Conservation (phyloP, 75 land plant genomes). For the Sequoia sempervirens region DNA sequence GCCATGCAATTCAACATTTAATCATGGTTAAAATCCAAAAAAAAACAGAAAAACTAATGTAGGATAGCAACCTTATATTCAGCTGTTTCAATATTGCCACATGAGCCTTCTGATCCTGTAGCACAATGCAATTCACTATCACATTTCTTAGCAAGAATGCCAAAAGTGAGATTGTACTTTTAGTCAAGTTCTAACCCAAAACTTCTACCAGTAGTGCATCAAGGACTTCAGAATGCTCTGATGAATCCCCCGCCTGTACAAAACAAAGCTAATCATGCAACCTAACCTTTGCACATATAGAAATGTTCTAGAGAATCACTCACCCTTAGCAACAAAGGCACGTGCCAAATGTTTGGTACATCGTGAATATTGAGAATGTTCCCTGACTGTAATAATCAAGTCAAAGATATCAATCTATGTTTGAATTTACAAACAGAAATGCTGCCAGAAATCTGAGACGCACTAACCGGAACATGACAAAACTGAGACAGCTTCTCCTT, state of each 20-base stretch:
- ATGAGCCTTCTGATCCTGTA: constrained; percentile 83
- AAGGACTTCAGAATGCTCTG: background rate
- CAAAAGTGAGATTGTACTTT: background rate
- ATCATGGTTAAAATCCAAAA: background rate
- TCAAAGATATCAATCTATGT: background rate
- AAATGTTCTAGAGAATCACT: constrained; percentile 18
- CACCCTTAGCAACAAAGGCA: constrained; percentile 84
- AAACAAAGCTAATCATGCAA: background rate
- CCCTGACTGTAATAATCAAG: constrained; percentile 39
- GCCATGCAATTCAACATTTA: background rate
- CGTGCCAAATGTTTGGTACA: constrained; percentile 96
- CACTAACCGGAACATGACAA: constrained; percentile 88
- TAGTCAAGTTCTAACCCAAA: background rate
- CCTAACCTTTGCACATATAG: background rate
- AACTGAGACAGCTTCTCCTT: constrained; percentile 91
- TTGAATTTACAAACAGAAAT: background rate
- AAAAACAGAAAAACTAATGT: background rate
- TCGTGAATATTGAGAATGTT: constrained; percentile 87
- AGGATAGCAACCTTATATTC: constrained; percentile 35
- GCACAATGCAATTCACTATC: background rate
- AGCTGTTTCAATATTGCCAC: constrained; percentile 63
- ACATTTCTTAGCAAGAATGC: background rate
- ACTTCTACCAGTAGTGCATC: background rate
- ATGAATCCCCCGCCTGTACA: background rate
- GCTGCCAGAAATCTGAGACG: background rate